Evolutionary conservation across 2,329 filamentous ascomycete genomes (phyloP).

Genomic region (Nothophaeocryptopus gaeumannii): DNA sequence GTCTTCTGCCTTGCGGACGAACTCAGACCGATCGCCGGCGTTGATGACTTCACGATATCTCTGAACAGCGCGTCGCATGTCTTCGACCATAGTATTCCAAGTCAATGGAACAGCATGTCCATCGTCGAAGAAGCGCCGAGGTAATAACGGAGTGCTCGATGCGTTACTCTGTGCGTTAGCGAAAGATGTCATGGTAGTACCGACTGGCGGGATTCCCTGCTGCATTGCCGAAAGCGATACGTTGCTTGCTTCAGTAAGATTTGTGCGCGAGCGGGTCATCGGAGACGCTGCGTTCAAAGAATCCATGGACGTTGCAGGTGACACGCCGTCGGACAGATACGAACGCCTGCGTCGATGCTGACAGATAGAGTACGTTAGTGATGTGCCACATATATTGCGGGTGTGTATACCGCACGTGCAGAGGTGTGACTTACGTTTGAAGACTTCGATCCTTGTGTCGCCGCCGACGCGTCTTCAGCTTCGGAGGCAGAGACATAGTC

Average conservation of each 20-base stretch:
- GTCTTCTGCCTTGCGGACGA: slow-evolving; percentile 91
- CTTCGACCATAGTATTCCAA: slow-evolving; percentile 85
- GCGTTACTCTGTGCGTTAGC: slow-evolving; percentile 45
- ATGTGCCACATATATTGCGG: slow-evolving; percentile 27
- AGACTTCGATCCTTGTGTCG: slow-evolving; percentile 63
- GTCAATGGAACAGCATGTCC: slow-evolving; percentile 75
- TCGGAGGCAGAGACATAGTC: slow-evolving; percentile 86
- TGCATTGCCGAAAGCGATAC: slow-evolving; percentile 47
- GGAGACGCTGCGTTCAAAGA: slow-evolving; percentile 73
- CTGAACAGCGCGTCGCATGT: slow-evolving; percentile 89
- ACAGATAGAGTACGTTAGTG: slow-evolving; percentile 25
- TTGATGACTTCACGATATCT: slow-evolving; percentile 87
- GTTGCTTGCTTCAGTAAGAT: slow-evolving; percentile 47
- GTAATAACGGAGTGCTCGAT: slow-evolving; percentile 51
- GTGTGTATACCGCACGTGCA: slow-evolving; percentile 22
- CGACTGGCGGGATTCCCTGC: slow-evolving; percentile 47
- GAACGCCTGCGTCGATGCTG: slow-evolving; percentile 65
- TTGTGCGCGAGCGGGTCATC: slow-evolving; percentile 56
- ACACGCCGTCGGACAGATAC: slow-evolving; percentile 66
- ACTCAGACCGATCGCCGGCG: slow-evolving; percentile 79
- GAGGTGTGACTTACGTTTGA: slow-evolving; percentile 58
- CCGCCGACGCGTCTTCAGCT: slow-evolving; percentile 67
- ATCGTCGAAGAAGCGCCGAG: slow-evolving; percentile 87
- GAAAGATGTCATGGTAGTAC: slow-evolving; percentile 55
- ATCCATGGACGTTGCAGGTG: slow-evolving; percentile 86